phyloP scores from a whole-genome alignment of 169 alveolate genomes.

The Plasmodium adleri region DNA sequence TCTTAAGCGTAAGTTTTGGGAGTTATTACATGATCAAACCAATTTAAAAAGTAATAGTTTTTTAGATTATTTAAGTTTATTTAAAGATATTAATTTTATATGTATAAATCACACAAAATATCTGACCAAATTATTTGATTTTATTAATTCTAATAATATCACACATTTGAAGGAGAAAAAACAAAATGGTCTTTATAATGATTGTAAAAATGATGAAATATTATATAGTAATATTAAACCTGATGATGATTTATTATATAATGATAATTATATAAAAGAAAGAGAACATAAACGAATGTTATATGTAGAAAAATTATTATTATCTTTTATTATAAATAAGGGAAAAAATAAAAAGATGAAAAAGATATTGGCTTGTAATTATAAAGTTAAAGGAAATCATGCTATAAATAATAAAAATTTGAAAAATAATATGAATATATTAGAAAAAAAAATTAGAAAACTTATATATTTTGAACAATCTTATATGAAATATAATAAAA shows the following conservation, averaged over 20 bases:
- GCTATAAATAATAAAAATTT: background rate
- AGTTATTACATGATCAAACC: conserved; percentile 44
- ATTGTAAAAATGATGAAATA: no score
- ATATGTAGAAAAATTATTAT: no score
- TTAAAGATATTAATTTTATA: conserved; percentile 27
- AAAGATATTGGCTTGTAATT: background rate
- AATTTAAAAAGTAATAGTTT: conserved; percentile 40
- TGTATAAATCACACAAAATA: conserved; percentile 27
- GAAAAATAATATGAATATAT: background rate
- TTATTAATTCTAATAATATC: background rate
- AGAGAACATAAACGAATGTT: no score
- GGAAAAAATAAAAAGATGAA: background rate
- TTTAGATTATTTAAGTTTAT: conserved; percentile 37
- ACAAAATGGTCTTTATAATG: no score
- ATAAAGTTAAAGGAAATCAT: background rate
- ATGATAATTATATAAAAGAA: no score
- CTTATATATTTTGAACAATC: conserved; percentile 34
- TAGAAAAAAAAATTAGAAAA: background rate
- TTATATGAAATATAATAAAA: conserved; percentile 35
- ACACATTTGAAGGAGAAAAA: no score
- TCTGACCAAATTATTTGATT: conserved; percentile 9
- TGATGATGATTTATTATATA: no score
- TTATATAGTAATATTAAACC: no score
- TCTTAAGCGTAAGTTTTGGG: conserved; percentile 52
- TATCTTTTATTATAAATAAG: no score